Base-by-base conservation (phyloP, 257 asterid genomes). In the Ophiorrhiza pumila region DNA sequence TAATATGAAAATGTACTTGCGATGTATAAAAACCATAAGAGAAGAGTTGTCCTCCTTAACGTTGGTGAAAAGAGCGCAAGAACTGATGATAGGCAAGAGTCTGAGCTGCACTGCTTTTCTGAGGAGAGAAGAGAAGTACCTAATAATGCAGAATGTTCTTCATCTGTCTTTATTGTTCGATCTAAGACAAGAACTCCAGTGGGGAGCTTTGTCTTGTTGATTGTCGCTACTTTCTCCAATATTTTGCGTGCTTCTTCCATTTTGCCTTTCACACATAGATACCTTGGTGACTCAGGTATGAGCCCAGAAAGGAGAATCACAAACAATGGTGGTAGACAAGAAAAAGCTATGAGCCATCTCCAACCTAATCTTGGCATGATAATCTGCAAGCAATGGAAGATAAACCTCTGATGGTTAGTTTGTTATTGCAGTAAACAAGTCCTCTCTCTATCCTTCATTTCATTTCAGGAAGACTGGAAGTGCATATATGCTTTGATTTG, bases 1-100 rank as follows among this genome's bases (percentile, higher is more conserved):
- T 85, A 87, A 62, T 89, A 87, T 10, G 84, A 71, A 79, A 87
- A 89, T 35, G 91, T 76, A 76, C 85, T 84, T 31, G 83, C 87
- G 35, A 87, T 85, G 80, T 60, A 82, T 65, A 85, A 72, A 55
- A 74, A 58, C 96, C 96, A 89, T 43, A 84, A 52, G 60, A 85
- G 86, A 84, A 89, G 81, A 45, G 92, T 89, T 68, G 88, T 85
- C 75, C 73, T 87, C 12, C 80, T 46, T 78, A 87, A 73, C 41
- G 80, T 74, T 3, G 87, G 34, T 9, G 90, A 89, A 41, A 87
- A 72, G 58, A 89, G 83, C 20, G 79, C 63, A 75, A 76, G 35
- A 20, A 85, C 18, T 31, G 83, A 76, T 22, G 87, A 80, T 74
- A 80, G 62, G 43, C 84, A 83, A 34, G 79, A 71, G 31, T 56